phyloP scores from a whole-genome alignment of 148 eudicot species.

The Spergularia bocconei region DNA sequence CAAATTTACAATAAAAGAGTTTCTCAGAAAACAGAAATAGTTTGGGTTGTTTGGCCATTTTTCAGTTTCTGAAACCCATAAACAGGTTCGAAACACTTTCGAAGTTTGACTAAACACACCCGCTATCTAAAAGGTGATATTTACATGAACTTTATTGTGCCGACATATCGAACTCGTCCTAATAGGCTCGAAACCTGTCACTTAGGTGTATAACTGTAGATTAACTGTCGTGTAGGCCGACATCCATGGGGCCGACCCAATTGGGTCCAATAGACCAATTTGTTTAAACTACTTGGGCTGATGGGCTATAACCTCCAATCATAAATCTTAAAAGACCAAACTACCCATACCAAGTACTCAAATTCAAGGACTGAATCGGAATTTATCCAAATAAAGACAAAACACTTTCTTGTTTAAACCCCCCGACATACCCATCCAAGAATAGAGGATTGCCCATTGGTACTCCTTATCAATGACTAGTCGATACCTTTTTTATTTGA shows the following conservation, averaged over 20 bases:
- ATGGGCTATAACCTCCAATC: neutral
- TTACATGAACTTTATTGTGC: neutral
- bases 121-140: too few relatives aligned
- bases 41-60: too few relatives aligned
- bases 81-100: too few relatives aligned
- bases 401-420: constrained; percentile 23
- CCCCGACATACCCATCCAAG: neutral
- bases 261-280: neutral
- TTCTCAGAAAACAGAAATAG: too few relatives aligned
- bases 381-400: constrained; percentile 14
- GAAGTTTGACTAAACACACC: too few relatives aligned
- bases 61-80: accelerated
- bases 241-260: neutral
- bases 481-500: too few relatives aligned
- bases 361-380: neutral
- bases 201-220: neutral
- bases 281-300: too few relatives aligned
- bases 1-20: too few relatives aligned
- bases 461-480: too few relatives aligned
- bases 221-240: neutral
- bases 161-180: neutral
- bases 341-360: neutral
- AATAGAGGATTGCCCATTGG: neutral
- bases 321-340: neutral
- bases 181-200: neutral